Conservation (phyloP, 2,329 filamentous ascomycete genomes). For the Metarhizium brunneum region DNA sequence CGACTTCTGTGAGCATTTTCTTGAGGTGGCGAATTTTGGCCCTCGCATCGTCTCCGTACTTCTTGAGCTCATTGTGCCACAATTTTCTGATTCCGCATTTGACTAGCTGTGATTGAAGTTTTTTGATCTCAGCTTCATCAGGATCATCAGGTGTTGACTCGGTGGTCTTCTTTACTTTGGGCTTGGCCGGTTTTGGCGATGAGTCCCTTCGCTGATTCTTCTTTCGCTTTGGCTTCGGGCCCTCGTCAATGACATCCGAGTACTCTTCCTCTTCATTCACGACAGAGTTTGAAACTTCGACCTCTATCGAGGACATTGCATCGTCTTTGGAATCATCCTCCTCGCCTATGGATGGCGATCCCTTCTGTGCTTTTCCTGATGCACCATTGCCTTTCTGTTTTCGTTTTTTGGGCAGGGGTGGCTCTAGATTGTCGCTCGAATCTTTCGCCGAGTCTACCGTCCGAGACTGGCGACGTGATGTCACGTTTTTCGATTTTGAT, state of each 20-base stretch:
- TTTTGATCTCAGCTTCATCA: constrained; percentile 75
- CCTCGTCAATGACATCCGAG: constrained; percentile 61
- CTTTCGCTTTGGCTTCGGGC: constrained; percentile 47
- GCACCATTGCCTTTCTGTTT: neutral
- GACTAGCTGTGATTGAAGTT: constrained; percentile 71
- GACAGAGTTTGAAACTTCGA: constrained; percentile 12
- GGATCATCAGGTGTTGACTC: constrained; percentile 35
- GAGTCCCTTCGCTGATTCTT: constrained; percentile 34
- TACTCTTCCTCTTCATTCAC: constrained; percentile 29
- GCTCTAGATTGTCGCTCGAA: constrained; percentile 4
- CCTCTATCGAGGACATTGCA: constrained; percentile 9
- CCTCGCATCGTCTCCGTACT: constrained; percentile 58
- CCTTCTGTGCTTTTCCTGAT: constrained; percentile 5
- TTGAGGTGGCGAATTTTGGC: constrained; percentile 79
- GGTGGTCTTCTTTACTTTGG: constrained; percentile 18
- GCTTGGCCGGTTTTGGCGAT: constrained; percentile 19
- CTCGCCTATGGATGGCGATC: constrained; percentile 5
- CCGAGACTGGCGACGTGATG: constrained; percentile 9
- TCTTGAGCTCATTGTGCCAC: constrained; percentile 77
- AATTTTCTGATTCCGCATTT: constrained; percentile 92
- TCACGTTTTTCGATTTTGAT: constrained; percentile 6
- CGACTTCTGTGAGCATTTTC: constrained; percentile 66
- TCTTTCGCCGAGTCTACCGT: constrained; percentile 6
- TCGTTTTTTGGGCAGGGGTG: neutral
- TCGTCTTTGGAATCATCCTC: constrained; percentile 12